A percentile compares a stretch with the other conserved stretches of the same genome.
phyloP scores from a whole-genome alignment of 2,329 filamentous ascomycete species.

The Fusarium tjaetaba region DNA sequence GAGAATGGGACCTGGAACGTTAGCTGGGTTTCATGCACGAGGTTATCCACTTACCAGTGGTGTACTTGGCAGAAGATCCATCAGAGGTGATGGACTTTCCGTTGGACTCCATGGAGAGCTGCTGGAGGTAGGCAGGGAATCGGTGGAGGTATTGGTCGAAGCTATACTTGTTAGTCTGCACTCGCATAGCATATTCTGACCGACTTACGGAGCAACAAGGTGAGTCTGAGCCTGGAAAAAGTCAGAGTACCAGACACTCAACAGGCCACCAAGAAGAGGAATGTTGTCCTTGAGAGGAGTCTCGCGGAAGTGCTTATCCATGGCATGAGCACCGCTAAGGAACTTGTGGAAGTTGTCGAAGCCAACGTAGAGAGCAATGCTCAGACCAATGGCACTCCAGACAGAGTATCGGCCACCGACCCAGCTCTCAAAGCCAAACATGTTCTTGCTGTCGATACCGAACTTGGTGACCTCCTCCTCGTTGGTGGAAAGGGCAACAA shows the following conservation, averaged over 20 bases:
- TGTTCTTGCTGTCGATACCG: conserved; percentile 98
- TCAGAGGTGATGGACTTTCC: conserved; percentile 96
- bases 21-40: conserved; percentile 6
- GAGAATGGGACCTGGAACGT: conserved; percentile 74
- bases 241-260: conserved; percentile 99
- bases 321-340: conserved; percentile 91
- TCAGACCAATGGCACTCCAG: conserved; percentile 97
- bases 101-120: conserved; percentile 99
- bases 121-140: conserved; percentile 98
- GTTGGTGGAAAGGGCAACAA: conserved; percentile 97
- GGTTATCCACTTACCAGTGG: conserved; percentile 68
- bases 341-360: conserved; percentile 98
- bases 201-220: conserved; percentile 87
- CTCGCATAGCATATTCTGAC: not conserved
- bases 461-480: conserved; percentile 96
- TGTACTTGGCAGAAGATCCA: conserved; percentile 92
- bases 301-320: conserved; percentile 98
- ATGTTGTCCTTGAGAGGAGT: conserved; percentile 95
- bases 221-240: conserved; percentile 99
- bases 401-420: conserved; percentile 98
- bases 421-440: conserved; percentile 99
- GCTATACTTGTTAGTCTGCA: conserved; percentile 52
- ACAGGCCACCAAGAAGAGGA: conserved; percentile 86
- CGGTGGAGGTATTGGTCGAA: conserved; percentile 99
- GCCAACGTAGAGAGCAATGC: conserved; percentile 93